A percentile compares a stretch with the other conserved stretches of the same genome.
phyloP scores from a whole-genome alignment of 2,329 filamentous ascomycete genomes.

The Myriosclerotinia curreyana region DNA sequence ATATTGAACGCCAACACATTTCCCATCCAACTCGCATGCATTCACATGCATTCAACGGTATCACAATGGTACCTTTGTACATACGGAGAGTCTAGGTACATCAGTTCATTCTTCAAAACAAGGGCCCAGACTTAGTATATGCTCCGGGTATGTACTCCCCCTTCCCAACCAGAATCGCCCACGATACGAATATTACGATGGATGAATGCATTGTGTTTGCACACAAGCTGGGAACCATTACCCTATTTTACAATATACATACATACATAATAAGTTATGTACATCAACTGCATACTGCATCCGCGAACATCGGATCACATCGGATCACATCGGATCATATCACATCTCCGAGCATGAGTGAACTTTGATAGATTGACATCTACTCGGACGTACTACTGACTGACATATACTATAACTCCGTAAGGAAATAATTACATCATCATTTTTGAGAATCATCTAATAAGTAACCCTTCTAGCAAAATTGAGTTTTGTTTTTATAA shows the following conservation, averaged over 20 bases:
- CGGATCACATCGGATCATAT: background rate
- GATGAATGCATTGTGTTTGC: background rate
- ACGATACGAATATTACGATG: background rate
- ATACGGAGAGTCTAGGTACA: background rate
- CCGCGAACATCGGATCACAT: background rate
- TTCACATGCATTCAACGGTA: slow-evolving; percentile 9
- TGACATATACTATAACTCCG: background rate
- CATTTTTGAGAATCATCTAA: no score
- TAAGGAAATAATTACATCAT: background rate
- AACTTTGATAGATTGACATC: slow-evolving; percentile 6
- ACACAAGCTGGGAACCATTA: no score
- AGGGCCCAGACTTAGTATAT: background rate
- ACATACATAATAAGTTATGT: no score
- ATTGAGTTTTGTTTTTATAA: no score
- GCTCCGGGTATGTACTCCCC: background rate
- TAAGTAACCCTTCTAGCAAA: no score
- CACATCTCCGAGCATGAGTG: background rate
- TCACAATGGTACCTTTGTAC: slow-evolving; percentile 15
- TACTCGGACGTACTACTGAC: no score
- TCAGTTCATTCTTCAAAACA: background rate
- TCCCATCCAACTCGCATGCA: background rate
- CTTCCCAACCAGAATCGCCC: background rate
- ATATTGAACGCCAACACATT: background rate
- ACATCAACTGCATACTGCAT: no score
- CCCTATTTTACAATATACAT: no score